A percentile compares a stretch with the other conserved stretches of the same genome.
These are phyloP conservation scores for Schizopora paradoxa DNA, from an alignment of 1,284 basidiomycete species.

Conservation along the genomic window DNA sequence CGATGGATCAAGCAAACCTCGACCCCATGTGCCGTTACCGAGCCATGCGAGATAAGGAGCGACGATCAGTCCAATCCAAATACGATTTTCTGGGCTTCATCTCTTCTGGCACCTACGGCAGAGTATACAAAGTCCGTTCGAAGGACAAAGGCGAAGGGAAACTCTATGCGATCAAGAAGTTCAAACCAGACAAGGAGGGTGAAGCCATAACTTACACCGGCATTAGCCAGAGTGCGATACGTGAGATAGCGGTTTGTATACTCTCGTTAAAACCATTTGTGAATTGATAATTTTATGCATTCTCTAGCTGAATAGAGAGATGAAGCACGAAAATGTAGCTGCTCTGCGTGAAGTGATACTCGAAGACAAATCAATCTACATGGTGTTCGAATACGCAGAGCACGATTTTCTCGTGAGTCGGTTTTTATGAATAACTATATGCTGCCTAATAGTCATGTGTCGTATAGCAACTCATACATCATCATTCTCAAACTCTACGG, in stretches of 20 bases:
- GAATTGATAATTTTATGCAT: neutral
- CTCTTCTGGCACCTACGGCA: slow-evolving; percentile 95
- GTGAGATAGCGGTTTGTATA: slow-evolving; percentile 85
- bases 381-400: slow-evolving; percentile 99
- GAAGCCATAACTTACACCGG: slow-evolving; percentile 92
- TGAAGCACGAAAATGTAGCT: slow-evolving; percentile 90
- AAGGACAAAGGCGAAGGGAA: slow-evolving; percentile 53
- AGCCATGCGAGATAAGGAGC: slow-evolving; percentile 65
- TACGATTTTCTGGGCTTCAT: slow-evolving; percentile 97
- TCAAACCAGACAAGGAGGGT: slow-evolving; percentile 98
- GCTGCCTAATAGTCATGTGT: slow-evolving; percentile 10
- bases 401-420: slow-evolving; percentile 88
- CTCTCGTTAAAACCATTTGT: slow-evolving; percentile 1
- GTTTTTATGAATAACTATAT: neutral
- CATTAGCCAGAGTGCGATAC: slow-evolving; percentile 94
- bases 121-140: slow-evolving; percentile 94
- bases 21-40: slow-evolving; percentile 86
- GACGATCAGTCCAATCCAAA: slow-evolving; percentile 66
- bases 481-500: slow-evolving; percentile 88
- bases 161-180: slow-evolving; percentile 97
- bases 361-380: slow-evolving; percentile 97
- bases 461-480: slow-evolving; percentile 95
- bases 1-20: neutral
- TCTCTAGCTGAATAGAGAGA: slow-evolving; percentile 83
- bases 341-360: slow-evolving; percentile 91